A percentile compares a stretch with the other conserved stretches of the same genome.
phyloP scores from a whole-genome alignment of 2,329 filamentous ascomycete genomes.

The Curvularia spicifera region DNA sequence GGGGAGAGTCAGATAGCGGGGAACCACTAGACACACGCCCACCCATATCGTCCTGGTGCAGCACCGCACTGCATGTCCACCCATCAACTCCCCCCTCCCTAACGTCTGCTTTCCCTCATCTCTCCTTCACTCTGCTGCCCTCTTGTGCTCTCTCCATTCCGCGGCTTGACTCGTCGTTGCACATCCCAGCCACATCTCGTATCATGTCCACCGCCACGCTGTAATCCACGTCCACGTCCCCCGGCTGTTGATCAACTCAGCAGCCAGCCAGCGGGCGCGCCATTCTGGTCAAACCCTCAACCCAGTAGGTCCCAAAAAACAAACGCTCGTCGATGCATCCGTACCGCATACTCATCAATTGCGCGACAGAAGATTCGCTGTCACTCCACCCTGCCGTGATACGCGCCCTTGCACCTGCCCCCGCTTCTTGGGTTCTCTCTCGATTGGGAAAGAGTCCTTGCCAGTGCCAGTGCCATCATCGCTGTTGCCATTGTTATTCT shows the following conservation, averaged over 20 bases:
- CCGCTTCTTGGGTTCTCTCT: slow-evolving; percentile 17
- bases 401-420: slow-evolving; percentile 19
- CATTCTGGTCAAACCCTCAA: slow-evolving; percentile 12
- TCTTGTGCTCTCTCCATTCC: slow-evolving; percentile 23
- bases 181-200: slow-evolving; percentile 8
- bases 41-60: slow-evolving; percentile 32
- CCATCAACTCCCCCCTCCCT: slow-evolving; percentile 26
- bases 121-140: slow-evolving; percentile 15
- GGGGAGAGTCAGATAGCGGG: slow-evolving; percentile 37
- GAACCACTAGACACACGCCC: slow-evolving; percentile 26
- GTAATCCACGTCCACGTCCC: slow-evolving; percentile 28
- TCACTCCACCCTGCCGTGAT: slow-evolving; percentile 24
- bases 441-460: slow-evolving; percentile 21
- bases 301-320: slow-evolving; percentile 18
- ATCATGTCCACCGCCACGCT: slow-evolving; percentile 34
- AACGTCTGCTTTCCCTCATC: slow-evolving; percentile 19
- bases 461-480: slow-evolving; percentile 11
- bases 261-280: slow-evolving; percentile 12
- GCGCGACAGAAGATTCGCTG: slow-evolving; percentile 19
- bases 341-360: slow-evolving; percentile 24
- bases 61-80: slow-evolving; percentile 33
- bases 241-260: slow-evolving; percentile 35
- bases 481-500: slow-evolving; percentile 3
- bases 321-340: neutral
- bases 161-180: slow-evolving; percentile 21